Base-by-base conservation (phyloP, 2,329 filamentous ascomycete genomes). In the Ramichloridium luteum region DNA sequence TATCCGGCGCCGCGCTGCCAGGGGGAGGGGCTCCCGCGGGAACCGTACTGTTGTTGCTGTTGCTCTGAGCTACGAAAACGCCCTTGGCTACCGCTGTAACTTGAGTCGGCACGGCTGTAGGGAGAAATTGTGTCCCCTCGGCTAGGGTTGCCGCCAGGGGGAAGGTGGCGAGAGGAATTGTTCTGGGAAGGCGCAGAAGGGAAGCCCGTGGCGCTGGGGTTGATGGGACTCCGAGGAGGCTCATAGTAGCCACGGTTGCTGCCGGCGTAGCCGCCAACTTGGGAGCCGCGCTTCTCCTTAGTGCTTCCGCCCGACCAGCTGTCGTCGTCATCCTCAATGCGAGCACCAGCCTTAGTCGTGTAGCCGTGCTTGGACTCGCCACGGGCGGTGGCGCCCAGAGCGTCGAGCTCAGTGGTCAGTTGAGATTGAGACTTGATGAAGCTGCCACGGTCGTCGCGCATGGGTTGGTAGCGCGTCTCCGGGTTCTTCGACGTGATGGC, bases 391-490 rank as follows among this genome's bases (percentile, higher is more conserved):
- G 81, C 82, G 43, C 82, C 86, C 35, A 94, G 65, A 6, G 86
- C 86, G 55, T 94, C 85, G 30, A 94, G 70, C 59, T 94, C 86
- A 5, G 85, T 93, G 4, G 79, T 83, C 11, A 93, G 65, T 50
- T 88, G 78, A 4, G 81, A 81, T 57, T 90, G 81, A 10, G 85
- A 93, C 66, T 94, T 94, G 75, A 94, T 93, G 62, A 96, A 94
- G 6, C 86, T 94, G 31, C 83, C 84, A 48, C 88, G 79, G 58
- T 96, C 88, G 50, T 96, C 88, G 33, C 80, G 80, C 86, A 96
- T 94, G 49, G 84, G 85, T 59, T 93, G 84, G 60, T 96, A 96
- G 39, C 86, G 78, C 25, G 80, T 83, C 54, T 96, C 88, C 13
- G 88, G 88, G 61, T 94, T 92, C 70, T 92, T 92, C 39, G 83